Evolutionary conservation across 140 eudicot species (phyloP), one percentile per base, ranked within the genome.

Genomic region (Bidens hawaiensis): DNA sequence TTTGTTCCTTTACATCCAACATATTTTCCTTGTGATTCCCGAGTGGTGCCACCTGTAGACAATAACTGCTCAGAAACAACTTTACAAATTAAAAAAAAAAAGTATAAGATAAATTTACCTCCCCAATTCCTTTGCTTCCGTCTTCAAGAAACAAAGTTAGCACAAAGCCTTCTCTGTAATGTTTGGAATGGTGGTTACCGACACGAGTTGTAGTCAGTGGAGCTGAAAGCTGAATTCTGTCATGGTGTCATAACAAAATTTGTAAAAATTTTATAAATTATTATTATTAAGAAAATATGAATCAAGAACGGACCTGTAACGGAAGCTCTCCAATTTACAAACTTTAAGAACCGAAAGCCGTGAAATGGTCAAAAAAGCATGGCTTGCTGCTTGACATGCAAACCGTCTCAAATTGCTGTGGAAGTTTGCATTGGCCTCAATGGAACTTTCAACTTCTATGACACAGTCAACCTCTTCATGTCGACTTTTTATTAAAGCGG

Each of bases 61-160:
- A 21, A 45, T 3, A 53, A 60, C 23, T 19, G 23, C 3, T 19
- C 5, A 14, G 23, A 14, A 38, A 60, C 8, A 63, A 27, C 15
- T 24, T 42, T 24, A 72, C 16, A 3, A 48, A 38, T 5, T 53
- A 12, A 49, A 33, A 3, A n/a, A 27, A 14, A 17, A 27, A 28
- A 28, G 11, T 3, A 3, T 42, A 36, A 48, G 28, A 65, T 2
- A 33, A 61, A 50, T 71, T 73, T 60, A 86, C 99, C 95, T 94
- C 99, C 53, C 99, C 99, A 57, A 75, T 74, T 56, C 99, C 99
- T 61, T 59, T 61, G 71, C 80, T 83, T 73, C 99, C 99, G 78
- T 85, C 94, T 70, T 85, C 88, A 63, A 94, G 94, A 62, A 54
- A 56, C 74, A 94, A 41, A 34, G 81, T 77, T 72, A 94, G 31